Evolutionary conservation across 345 rosid species (phyloP), one percentile per base, ranked within the genome.

Genomic region (Lepidium sativum): DNA sequence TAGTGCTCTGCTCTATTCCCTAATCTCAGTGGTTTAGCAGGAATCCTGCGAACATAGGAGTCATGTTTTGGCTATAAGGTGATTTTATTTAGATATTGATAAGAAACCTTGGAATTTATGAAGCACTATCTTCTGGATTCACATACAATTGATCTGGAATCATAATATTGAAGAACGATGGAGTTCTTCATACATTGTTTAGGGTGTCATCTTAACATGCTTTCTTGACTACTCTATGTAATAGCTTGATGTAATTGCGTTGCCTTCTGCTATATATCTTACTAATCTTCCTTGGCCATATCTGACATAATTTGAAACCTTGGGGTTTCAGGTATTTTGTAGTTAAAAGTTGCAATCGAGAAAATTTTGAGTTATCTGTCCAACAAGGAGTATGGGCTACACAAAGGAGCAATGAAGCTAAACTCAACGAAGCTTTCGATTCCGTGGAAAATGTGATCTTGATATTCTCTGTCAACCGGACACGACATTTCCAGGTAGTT

Each of bases 311-410:
- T 70, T 68, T 38, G 63, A 20, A 38, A 65, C 48, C 31, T 51
- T 72, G 79, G 56, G 38, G 66, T 45, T 68, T 57, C 80, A 91
- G 97, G 96, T 94, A 94, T 77, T 94, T 94, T 67, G 89, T 91
- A 71, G 96, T 94, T 72, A 94, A 94, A 79, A 90, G 99, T 78
- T 85, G 89, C 85, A 90, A 94, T 63, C 87, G 86, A 25, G 99
- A 94, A 81, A 94, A 94, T 81, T 80, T 94, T 81, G 97, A 94
- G 79, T 72, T 91, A 58, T 91, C 97, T 68, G 99, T 88, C 48
- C 99, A 91, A 77, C 99, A 91, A 88, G 97, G 99, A 65, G 92
- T 94, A 42, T 94, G 97, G 99, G 97, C 99, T 61, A 94, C 99
- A 54, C 97, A 94, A 80, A 83, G 96, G 76, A 94, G 96, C 95